Conservation (phyloP, 768 basidiomycete genomes). For the Mycena crocata region DNA sequence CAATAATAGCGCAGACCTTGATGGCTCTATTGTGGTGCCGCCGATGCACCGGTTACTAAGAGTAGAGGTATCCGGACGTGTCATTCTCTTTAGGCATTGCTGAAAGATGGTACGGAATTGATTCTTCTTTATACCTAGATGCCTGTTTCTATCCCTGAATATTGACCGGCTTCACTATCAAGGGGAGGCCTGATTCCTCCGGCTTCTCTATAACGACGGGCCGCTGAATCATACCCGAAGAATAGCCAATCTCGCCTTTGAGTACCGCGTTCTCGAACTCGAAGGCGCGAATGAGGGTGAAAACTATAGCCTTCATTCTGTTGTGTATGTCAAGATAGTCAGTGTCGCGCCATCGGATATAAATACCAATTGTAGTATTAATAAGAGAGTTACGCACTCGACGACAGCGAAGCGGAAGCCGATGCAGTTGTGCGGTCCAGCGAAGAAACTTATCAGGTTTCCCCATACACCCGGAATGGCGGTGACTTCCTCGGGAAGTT, state of each 20-base stretch:
- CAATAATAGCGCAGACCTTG: no score
- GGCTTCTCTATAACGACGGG: background rate
- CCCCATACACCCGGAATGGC: slow-evolving; percentile 71
- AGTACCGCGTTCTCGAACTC: slow-evolving; percentile 46
- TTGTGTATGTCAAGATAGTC: background rate
- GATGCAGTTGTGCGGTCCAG: slow-evolving; percentile 72
- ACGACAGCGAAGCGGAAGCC: slow-evolving; percentile 51
- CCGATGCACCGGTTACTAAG: no score
- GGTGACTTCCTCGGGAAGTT: slow-evolving; percentile 55
- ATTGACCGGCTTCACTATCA: background rate
- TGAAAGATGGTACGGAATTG: no score
- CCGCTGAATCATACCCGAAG: background rate
- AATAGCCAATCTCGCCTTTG: background rate
- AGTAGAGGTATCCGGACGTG: no score
- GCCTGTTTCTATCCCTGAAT: no score
- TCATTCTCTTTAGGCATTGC: no score
- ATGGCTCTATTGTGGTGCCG: no score
- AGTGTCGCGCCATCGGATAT: background rate
- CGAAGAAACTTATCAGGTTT: slow-evolving; percentile 70
- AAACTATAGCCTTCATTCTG: slow-evolving; percentile 53
- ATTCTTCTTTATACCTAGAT: no score
- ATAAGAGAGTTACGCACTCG: slow-evolving; percentile 49
- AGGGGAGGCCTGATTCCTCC: background rate
- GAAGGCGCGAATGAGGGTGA: slow-evolving; percentile 56
- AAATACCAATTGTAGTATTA: no score